Percentiles rank a stretch among this genome's conserved stretches.
Evolutionary conservation across 2,329 filamentous ascomycete genomes (phyloP).

Genomic region (Colletotrichum neosansevieriae): DNA sequence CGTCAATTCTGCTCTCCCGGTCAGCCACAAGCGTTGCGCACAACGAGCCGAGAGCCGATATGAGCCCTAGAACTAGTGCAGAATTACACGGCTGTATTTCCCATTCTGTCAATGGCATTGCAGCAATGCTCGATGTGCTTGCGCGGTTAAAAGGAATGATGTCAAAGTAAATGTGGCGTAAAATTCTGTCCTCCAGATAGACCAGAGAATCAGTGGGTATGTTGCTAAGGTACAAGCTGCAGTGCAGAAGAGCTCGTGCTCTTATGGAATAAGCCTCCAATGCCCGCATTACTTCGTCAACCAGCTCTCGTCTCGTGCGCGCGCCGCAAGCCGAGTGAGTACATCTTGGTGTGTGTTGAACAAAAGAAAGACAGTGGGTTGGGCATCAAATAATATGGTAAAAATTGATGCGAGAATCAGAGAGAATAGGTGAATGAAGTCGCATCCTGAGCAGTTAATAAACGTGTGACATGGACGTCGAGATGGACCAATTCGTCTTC

Average conservation of each 20-base stretch:
- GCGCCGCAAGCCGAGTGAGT: slow-evolving; percentile 7
- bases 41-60: slow-evolving; percentile 10
- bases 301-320: slow-evolving; percentile 5
- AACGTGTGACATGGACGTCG: neutral
- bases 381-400: slow-evolving; percentile 30
- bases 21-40: slow-evolving; percentile 14
- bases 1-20: neutral
- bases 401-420: slow-evolving; percentile 30
- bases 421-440: slow-evolving; percentile 6
- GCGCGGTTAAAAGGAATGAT: neutral
- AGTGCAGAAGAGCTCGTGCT: slow-evolving; percentile 16
- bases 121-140: neutral
- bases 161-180: slow-evolving; percentile 10
- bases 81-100: neutral
- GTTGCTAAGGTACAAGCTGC: slow-evolving; percentile 35
- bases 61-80: slow-evolving; percentile 1
- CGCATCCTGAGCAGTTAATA: slow-evolving; percentile 12
- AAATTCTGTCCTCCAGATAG: slow-evolving; percentile 19
- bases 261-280: slow-evolving; percentile 10
- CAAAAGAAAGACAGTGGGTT: slow-evolving; percentile 31
- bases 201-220: slow-evolving; percentile 27
- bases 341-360: slow-evolving; percentile 12
- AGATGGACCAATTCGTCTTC: slow-evolving; percentile 1
- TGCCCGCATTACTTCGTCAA: slow-evolving; percentile 30
- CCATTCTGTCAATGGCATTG: neutral